A percentile compares a stretch with the other conserved stretches of the same genome.
Conservation (phyloP, 192 early-diverging fungal genomes). For the Chytriomyces sp. region DNA sequence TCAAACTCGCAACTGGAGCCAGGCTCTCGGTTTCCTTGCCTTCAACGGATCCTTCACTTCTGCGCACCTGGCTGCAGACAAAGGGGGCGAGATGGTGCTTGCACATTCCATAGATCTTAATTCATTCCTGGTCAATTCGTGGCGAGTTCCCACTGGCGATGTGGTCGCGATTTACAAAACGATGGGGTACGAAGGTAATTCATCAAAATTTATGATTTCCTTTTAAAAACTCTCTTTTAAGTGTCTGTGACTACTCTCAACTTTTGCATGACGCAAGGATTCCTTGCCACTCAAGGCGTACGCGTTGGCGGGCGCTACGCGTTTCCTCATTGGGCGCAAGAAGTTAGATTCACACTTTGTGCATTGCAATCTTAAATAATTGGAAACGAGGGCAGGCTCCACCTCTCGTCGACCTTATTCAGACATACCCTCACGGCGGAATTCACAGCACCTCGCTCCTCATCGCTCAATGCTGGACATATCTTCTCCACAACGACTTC, state of each 20-base stretch:
- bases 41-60: constrained; percentile 40
- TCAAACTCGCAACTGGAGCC: too few species aligned
- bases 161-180: constrained; percentile 63
- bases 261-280: constrained; percentile 64
- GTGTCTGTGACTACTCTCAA: constrained; percentile 33
- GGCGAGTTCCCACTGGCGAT: constrained; percentile 69
- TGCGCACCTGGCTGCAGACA: constrained; percentile 64
- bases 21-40: constrained; percentile 4
- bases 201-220: neutral
- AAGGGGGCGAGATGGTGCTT: constrained; percentile 67
- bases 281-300: constrained; percentile 60
- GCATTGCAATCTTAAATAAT: neutral
- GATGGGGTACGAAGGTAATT: constrained; percentile 42
- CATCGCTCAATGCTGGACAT: constrained; percentile 15
- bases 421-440: constrained; percentile 75
- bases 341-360: constrained; percentile 33
- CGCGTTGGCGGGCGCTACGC: constrained; percentile 56
- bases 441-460: constrained; percentile 50
- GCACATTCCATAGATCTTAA: constrained; percentile 40
- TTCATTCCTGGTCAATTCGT: constrained; percentile 25
- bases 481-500: neutral
- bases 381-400: constrained; percentile 51
- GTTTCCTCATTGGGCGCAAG: constrained; percentile 59
- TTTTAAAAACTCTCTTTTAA: neutral
- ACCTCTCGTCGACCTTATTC: constrained; percentile 73